Conservation (phyloP, 805 yeast species). For the Sugiyamaella boreocaroliniensis region DNA sequence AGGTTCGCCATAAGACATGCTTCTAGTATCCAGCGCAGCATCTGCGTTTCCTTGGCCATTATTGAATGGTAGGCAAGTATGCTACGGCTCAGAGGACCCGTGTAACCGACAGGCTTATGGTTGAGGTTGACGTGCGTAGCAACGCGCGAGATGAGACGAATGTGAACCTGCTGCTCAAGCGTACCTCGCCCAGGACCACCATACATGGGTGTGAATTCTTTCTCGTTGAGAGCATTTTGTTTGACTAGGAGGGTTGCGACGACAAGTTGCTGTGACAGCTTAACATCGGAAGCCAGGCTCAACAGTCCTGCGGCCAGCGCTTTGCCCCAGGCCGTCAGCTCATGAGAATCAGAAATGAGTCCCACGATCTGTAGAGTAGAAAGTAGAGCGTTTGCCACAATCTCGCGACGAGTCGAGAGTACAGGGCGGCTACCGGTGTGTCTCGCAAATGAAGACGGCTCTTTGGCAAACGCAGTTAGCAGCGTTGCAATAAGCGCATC, state of each 20-base stretch:
- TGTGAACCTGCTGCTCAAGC: conserved; percentile 29
- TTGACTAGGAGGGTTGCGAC: conserved; percentile 24
- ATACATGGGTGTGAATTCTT: conserved; percentile 33
- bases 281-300: conserved; percentile 1
- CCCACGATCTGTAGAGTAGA: conserved; percentile 50
- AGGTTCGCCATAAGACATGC: conserved; percentile 44
- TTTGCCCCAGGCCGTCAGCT: conserved; percentile 47
- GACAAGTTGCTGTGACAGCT: conserved; percentile 19
- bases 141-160: conserved; percentile 43
- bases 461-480: conserved; percentile 25
- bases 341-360: conserved; percentile 36
- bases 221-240: conserved; percentile 20
- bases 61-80: conserved; percentile 63
- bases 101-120: conserved; percentile 49
- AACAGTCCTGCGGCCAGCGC: conserved; percentile 33
- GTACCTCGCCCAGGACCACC: conserved; percentile 34
- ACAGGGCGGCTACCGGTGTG: conserved; percentile 16
- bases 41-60: conserved; percentile 44
- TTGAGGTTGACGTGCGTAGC: conserved; percentile 41
- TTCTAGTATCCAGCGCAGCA: conserved; percentile 50
- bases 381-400: conserved; percentile 49
- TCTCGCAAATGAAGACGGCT: conserved; percentile 29
- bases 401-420: conserved; percentile 2
- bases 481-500: not conserved
- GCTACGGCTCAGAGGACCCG: conserved; percentile 65